These are phyloP conservation scores for Cucurbita maxima DNA, from an alignment of 306 rosid species.

Conservation along the genomic window DNA sequence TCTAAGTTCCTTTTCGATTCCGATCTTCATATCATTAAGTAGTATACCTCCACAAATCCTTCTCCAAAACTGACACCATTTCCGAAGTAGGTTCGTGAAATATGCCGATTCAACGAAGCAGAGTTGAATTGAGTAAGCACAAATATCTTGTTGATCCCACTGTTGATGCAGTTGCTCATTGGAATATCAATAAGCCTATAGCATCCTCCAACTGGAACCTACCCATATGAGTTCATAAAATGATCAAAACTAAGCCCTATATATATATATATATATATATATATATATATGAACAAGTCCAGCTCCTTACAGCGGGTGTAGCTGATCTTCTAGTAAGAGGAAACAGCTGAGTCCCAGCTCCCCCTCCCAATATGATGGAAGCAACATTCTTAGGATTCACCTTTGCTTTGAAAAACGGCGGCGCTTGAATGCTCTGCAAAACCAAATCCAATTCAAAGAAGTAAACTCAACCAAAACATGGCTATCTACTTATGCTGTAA, in stretches of 20 bases:
- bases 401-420: slow-evolving; percentile 30
- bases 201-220: slow-evolving; percentile 47
- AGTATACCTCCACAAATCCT: slow-evolving; percentile 39
- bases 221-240: not conserved
- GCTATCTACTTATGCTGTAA: not conserved
- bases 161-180: slow-evolving; percentile 38
- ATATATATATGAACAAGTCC: not conserved
- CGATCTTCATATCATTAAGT: not conserved
- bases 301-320: slow-evolving; percentile 66
- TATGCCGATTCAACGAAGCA: slow-evolving; percentile 31
- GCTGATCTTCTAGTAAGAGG: slow-evolving; percentile 77
- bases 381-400: slow-evolving; percentile 69
- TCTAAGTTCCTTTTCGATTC: not conserved
- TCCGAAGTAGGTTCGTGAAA: slow-evolving; percentile 34
- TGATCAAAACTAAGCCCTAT: not conserved
- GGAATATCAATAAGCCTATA: slow-evolving; percentile 38
- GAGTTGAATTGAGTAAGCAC: slow-evolving; percentile 40
- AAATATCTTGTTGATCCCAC: slow-evolving; percentile 32
- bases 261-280: not conserved
- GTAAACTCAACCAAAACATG: not conserved
- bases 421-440: slow-evolving; percentile 49
- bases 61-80: slow-evolving; percentile 35
- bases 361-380: slow-evolving; percentile 80
- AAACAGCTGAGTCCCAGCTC: slow-evolving; percentile 65
- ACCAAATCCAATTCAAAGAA: not conserved